These are phyloP conservation scores for Lycium ferocissimum DNA, from an alignment of 257 asterid genomes.

Conservation along the genomic window DNA sequence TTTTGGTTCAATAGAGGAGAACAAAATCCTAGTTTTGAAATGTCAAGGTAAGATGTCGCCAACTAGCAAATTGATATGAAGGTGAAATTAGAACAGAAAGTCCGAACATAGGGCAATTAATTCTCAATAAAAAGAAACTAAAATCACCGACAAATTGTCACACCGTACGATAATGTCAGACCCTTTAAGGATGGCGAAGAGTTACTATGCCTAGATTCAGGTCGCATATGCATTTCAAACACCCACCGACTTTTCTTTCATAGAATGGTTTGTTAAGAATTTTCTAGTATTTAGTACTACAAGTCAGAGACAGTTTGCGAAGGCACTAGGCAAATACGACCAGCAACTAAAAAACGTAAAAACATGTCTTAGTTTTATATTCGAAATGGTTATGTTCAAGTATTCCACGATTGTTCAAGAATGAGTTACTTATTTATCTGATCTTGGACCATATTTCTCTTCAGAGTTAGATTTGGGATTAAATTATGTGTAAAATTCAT, in stretches of 20 bases:
- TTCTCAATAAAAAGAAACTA: not conserved
- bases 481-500: not conserved
- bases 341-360: not conserved
- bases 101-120: not conserved
- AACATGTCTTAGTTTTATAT: not conserved
- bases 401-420: not conserved
- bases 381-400: not conserved
- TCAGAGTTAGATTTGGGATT: not conserved
- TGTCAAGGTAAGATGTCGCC: not conserved
- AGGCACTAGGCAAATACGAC: not conserved
- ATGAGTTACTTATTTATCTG: not conserved
- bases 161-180: not conserved
- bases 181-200: slow-evolving; percentile 27
- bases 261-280: not conserved
- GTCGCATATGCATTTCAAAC: slow-evolving; percentile 8
- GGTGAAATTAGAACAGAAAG: not conserved
- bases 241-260: slow-evolving; percentile 8
- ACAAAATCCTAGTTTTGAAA: not conserved
- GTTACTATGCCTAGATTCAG: not conserved
- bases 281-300: not conserved
- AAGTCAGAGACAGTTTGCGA: slow-evolving; percentile 15
- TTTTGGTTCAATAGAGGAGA: not conserved
- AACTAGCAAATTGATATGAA: not conserved
- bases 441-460: no score
- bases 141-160: slow-evolving; percentile 2